These are phyloP conservation scores for Ascochyta lentis DNA, from an alignment of 2,329 filamentous ascomycete genomes.

Conservation along the genomic window DNA sequence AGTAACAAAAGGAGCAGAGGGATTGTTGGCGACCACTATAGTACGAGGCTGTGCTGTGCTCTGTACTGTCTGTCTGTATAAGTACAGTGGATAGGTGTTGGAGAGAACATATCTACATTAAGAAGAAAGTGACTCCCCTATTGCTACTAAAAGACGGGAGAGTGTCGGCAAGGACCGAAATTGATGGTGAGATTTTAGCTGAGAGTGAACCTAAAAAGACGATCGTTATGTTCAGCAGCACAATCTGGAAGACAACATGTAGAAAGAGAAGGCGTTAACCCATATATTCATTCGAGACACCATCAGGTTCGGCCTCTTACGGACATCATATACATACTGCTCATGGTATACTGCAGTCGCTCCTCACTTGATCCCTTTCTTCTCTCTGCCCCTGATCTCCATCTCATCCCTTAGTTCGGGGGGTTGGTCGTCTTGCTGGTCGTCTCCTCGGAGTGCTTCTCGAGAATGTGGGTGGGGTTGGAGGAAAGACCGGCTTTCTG, in stretches of 20 bases:
- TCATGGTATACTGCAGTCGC: background rate
- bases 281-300: background rate
- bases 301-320: background rate
- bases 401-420: background rate
- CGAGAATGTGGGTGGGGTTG: conserved; percentile 71
- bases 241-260: background rate
- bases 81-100: too few species aligned
- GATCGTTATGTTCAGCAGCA: background rate
- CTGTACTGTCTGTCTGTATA: background rate
- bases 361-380: too few species aligned
- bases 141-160: too few species aligned
- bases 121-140: too few species aligned
- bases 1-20: background rate
- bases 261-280: background rate
- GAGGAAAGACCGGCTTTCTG: conserved; percentile 56
- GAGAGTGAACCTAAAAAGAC: background rate
- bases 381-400: too few species aligned
- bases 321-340: background rate
- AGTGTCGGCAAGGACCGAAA: too few species aligned
- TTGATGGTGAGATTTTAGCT: too few species aligned
- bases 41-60: background rate
- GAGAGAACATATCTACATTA: too few species aligned
- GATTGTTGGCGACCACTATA: too few species aligned
- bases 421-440: conserved; percentile 60
- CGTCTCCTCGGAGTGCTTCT: conserved; percentile 66